These are phyloP conservation scores for Gossypium stocksii DNA, from an alignment of 345 rosid genomes.

Conservation along the genomic window DNA sequence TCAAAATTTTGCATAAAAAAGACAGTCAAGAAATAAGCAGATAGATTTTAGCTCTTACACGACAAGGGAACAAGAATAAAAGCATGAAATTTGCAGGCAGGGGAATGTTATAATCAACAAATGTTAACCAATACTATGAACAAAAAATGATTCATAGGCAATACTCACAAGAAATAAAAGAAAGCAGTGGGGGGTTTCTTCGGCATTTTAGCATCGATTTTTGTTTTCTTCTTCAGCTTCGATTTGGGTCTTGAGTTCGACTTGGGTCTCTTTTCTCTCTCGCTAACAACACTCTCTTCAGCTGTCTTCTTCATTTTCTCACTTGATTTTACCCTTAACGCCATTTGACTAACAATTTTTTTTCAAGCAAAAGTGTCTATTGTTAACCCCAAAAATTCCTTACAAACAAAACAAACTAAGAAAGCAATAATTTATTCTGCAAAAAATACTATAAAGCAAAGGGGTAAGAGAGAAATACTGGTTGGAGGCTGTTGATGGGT, in stretches of 20 bases:
- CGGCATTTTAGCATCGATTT: slow-evolving; percentile 59
- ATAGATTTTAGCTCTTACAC: neutral
- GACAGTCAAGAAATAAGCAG: neutral
- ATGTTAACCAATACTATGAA: neutral
- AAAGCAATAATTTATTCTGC: neutral
- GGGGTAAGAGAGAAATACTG: neutral
- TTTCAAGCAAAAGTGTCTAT: neutral
- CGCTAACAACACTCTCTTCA: neutral
- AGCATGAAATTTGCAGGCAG: neutral
- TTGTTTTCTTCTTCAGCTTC: slow-evolving; percentile 32
- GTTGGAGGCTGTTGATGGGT: neutral
- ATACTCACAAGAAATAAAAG: slow-evolving; percentile 72
- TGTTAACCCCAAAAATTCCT: neutral
- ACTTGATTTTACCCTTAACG: neutral
- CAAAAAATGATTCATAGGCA: neutral
- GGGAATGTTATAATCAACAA: neutral
- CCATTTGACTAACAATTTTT: neutral
- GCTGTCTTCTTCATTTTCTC: slow-evolving; percentile 10
- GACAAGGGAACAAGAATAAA: neutral
- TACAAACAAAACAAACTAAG: neutral
- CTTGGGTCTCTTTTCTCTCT: neutral
- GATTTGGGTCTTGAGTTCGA: slow-evolving; percentile 19
- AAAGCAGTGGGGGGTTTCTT: slow-evolving; percentile 95
- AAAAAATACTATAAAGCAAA: neutral
- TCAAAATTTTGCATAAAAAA: neutral